Conservation (phyloP, 208 protist species). For the Trypanosoma vivax region DNA sequence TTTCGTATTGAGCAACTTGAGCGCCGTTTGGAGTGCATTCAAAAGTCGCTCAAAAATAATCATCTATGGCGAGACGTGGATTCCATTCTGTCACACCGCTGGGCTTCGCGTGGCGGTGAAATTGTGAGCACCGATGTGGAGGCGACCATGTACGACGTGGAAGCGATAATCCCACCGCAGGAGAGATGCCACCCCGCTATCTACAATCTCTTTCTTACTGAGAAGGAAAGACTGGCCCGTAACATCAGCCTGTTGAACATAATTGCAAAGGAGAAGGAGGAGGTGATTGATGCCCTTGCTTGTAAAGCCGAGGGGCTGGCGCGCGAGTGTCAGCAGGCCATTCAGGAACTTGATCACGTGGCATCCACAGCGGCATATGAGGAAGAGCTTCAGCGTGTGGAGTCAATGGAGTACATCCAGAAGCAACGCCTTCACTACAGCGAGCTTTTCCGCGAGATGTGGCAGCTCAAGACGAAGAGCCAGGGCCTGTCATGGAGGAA, state of each 20-base stretch:
- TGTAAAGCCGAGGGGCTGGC: slow-evolving; percentile 47
- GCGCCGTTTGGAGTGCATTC: slow-evolving; percentile 50
- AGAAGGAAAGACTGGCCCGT: slow-evolving; percentile 63
- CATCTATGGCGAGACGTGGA: slow-evolving; percentile 50
- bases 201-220: slow-evolving; percentile 74
- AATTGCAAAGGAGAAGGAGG: slow-evolving; percentile 67
- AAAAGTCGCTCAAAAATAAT: slow-evolving; percentile 57
- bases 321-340: slow-evolving; percentile 50
- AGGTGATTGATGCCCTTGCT: slow-evolving; percentile 53
- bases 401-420: slow-evolving; percentile 63
- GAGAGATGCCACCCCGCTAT: slow-evolving; percentile 80
- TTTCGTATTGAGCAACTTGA: slow-evolving; percentile 77
- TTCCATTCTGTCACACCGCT: slow-evolving; percentile 43
- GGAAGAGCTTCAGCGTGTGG: slow-evolving; percentile 61
- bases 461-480: slow-evolving; percentile 24
- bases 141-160: slow-evolving; percentile 70
- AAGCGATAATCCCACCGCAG: slow-evolving; percentile 74
- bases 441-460: slow-evolving; percentile 35
- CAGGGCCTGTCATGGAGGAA: slow-evolving; percentile 2
- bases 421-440: slow-evolving; percentile 63
- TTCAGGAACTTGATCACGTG: slow-evolving; percentile 69
- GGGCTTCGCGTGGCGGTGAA: slow-evolving; percentile 39
- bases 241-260: slow-evolving; percentile 68
- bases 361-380: slow-evolving; percentile 51
- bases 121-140: slow-evolving; percentile 25